A percentile compares a stretch with the other conserved stretches of the same genome.
These are phyloP conservation scores for Biscogniauxia sp. DNA, from an alignment of 2,329 filamentous ascomycete species.

Conservation along the genomic window DNA sequence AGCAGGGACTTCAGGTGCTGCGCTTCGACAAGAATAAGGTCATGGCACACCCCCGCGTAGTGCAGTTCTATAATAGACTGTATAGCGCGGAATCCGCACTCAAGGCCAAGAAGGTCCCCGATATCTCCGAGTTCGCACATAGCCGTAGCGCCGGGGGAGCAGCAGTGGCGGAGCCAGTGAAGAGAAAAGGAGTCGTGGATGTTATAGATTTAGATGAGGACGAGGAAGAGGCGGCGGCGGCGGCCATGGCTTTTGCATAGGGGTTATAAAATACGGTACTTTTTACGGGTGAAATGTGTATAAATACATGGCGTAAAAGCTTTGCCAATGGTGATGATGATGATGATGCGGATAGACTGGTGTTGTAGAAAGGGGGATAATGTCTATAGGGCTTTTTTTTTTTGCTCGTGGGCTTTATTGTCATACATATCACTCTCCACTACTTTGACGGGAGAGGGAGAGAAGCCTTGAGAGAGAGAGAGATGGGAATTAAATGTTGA, in stretches of 20 bases:
- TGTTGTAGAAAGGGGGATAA: too few species aligned
- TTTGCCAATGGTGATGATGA: too few species aligned
- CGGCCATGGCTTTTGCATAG: slow-evolving; percentile 10
- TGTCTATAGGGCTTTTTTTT: too few species aligned
- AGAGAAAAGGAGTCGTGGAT: slow-evolving; percentile 4
- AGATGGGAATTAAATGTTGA: too few species aligned
- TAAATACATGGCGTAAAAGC: too few species aligned
- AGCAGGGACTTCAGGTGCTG: slow-evolving; percentile 82
- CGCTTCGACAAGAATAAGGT: slow-evolving; percentile 89
- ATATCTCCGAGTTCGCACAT: slow-evolving; percentile 42
- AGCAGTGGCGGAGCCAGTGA: slow-evolving; percentile 4
- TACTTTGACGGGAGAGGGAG: too few species aligned
- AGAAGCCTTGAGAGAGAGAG: too few species aligned
- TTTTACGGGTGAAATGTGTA: too few species aligned
- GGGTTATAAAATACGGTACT: too few species aligned
- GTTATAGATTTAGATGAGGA: slow-evolving; percentile 35
- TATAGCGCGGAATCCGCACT: slow-evolving; percentile 64
- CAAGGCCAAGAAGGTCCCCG: slow-evolving; percentile 28
- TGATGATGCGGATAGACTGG: too few species aligned
- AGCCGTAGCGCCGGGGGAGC: slow-evolving; percentile 20
- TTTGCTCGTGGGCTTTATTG: too few species aligned
- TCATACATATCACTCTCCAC: too few species aligned
- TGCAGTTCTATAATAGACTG: slow-evolving; percentile 80
- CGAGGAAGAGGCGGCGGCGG: slow-evolving; percentile 48
- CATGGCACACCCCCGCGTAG: slow-evolving; percentile 86